These are phyloP conservation scores for Cystobasidium pallidum DNA, from an alignment of 1,284 basidiomycete genomes.

Conservation along the genomic window DNA sequence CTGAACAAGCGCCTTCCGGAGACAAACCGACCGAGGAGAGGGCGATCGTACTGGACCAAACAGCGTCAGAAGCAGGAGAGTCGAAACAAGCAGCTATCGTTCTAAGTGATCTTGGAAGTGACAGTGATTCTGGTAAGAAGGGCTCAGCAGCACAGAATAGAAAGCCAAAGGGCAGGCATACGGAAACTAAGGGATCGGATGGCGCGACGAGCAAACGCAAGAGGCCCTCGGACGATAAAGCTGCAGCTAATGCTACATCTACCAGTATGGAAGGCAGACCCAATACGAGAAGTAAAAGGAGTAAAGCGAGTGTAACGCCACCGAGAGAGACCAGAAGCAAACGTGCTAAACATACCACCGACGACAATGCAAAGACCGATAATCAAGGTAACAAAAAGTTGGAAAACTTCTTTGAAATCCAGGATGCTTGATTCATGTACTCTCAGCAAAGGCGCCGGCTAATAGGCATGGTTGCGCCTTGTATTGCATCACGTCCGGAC, in stretches of 20 bases:
- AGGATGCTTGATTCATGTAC: constrained; percentile 3
- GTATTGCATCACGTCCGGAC: not conserved
- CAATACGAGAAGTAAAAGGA: not conserved
- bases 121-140: not conserved
- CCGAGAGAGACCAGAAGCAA: not conserved
- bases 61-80: not conserved
- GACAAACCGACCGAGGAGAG: not conserved
- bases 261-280: not conserved
- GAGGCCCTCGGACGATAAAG: not conserved
- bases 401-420: constrained; percentile 35
- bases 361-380: not conserved
- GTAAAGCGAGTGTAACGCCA: not conserved
- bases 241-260: not conserved
- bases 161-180: not conserved
- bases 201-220: not conserved
- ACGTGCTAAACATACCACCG: not conserved
- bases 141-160: not conserved
- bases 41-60: not conserved
- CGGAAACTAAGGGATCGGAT: not conserved
- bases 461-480: too few species aligned
- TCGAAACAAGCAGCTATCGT: constrained; percentile 28
- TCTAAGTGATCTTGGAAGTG: constrained; percentile 20
- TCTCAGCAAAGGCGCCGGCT: not conserved
- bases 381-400: constrained; percentile 30
- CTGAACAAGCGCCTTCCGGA: not conserved